Evolutionary conservation across 2,329 filamentous ascomycete genomes (phyloP), one percentile per base, ranked within the genome.

Genomic region (Aspergillus neoniger): DNA sequence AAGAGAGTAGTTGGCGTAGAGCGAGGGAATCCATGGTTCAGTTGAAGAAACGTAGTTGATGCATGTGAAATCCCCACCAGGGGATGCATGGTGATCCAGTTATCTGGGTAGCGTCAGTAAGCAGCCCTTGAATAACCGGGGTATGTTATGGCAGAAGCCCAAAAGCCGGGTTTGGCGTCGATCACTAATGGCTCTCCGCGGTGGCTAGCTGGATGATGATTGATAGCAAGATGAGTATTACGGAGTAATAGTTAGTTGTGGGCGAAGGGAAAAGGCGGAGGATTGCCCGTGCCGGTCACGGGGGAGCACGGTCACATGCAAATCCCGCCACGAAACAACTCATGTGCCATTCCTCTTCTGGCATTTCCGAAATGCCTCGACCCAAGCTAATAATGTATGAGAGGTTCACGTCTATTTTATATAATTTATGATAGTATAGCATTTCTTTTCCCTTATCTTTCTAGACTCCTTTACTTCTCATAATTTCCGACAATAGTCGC

Each of bases 401-500:
- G 32, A 2, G 10, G 5, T 14, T 36, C 30, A 12, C 32, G 5
- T 36, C 10, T 36, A 36, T 12, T 30, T 3, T 12, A 14, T 32
- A 32, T 32, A 32, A 4, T 1, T 10, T 12, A 32, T 3, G 2
- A 12, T 30, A 12, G 28, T 36, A 36, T 36, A 15, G 4, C 32
- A 36, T 36, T 36, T 36, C 5, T 5, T 36, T 15, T 1, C 32
- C 32, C 32, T 14, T 14, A 14, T 36, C 12, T 14, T 36, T 14
- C 32, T 14, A 36, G 5, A 5, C 10, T 39, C 36, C 28, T 43
- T n/a, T 25, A 36, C 21, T 32, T 14, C 51, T 66, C 69, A 80
- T 52, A 76, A 64, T 66, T 82, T 80, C 62, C 81, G 84, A 71
- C 91, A 94, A 82, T 86, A 93, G 61, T 91, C 86, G 65, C 91